Evolutionary conservation across 2,329 filamentous ascomycete species (phyloP).

Genomic region (Paramyrothecium roridum): DNA sequence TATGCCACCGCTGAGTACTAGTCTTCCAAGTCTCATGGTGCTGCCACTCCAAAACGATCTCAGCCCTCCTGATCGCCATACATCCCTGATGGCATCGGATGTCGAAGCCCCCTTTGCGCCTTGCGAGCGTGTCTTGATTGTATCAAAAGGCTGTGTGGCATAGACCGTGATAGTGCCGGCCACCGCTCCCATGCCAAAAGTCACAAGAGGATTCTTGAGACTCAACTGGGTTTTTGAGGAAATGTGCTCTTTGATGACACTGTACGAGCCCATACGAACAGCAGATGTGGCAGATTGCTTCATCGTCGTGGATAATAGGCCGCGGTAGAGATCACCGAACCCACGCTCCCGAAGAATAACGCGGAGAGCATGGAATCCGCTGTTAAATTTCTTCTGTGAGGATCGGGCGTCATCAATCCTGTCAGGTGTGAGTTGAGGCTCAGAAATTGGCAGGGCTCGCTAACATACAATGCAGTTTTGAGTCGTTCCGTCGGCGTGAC

Average conservation of each 20-base stretch:
- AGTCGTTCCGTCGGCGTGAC: slow-evolving; percentile 68
- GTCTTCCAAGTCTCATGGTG: slow-evolving; percentile 62
- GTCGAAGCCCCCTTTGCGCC: slow-evolving; percentile 56
- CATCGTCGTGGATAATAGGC: slow-evolving; percentile 39
- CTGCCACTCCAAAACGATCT: slow-evolving; percentile 65
- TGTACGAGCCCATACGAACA: slow-evolving; percentile 47
- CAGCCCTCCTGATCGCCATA: slow-evolving; percentile 55
- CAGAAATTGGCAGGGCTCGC: background rate
- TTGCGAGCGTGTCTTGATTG: slow-evolving; percentile 62
- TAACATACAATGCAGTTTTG: slow-evolving; percentile 56
- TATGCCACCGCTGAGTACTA: slow-evolving; percentile 65
- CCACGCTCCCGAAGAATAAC: slow-evolving; percentile 35
- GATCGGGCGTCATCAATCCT: slow-evolving; percentile 33
- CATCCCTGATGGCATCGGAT: slow-evolving; percentile 49
- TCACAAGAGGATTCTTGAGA: slow-evolving; percentile 28
- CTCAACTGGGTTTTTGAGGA: slow-evolving; percentile 11
- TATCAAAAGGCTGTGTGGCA: slow-evolving; percentile 59
- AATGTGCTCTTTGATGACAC: slow-evolving; percentile 35
- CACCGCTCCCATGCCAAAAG: slow-evolving; percentile 59
- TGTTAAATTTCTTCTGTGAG: slow-evolving; percentile 19
- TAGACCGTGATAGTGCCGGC: slow-evolving; percentile 60
- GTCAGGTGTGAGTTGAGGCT: background rate
- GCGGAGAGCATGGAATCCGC: slow-evolving; percentile 25
- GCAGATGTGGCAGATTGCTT: slow-evolving; percentile 46
- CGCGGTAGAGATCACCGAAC: slow-evolving; percentile 38